Percentiles rank a stretch among this genome's conserved stretches.
These are phyloP conservation scores for Trichoderma sp. DNA, from an alignment of 2,329 filamentous ascomycete species.

Conservation along the genomic window DNA sequence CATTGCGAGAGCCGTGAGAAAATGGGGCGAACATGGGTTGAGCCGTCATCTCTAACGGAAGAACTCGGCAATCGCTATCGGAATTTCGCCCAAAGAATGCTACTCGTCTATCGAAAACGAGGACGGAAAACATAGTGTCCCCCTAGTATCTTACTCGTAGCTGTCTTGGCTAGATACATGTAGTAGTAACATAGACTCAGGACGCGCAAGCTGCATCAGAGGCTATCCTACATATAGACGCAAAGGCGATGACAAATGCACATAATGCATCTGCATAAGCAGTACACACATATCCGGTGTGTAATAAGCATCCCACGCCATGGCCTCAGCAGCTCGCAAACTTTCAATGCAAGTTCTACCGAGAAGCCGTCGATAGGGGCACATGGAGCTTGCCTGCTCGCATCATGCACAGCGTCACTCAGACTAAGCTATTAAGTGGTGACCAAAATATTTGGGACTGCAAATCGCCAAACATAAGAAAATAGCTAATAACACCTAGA, in stretches of 20 bases:
- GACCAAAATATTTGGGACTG: neutral
- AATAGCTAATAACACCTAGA: neutral
- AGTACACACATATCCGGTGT: neutral
- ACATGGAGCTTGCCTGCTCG: neutral
- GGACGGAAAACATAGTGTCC: neutral
- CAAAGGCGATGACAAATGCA: neutral
- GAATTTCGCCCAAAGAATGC: neutral
- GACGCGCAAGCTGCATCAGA: neutral
- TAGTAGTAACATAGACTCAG: neutral
- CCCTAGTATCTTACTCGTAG: rapidly evolving
- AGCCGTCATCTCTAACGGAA: neutral
- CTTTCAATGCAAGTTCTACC: no score
- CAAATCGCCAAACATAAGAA: neutral
- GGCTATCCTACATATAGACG: neutral
- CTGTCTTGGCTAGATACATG: neutral
- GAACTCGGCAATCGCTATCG: neutral
- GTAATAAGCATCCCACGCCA: no score
- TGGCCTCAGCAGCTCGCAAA: no score
- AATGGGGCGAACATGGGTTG: neutral
- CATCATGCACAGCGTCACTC: neutral
- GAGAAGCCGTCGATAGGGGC: no score
- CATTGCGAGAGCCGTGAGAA: neutral
- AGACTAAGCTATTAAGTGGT: neutral
- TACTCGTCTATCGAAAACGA: neutral
- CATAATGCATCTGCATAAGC: neutral